Evolutionary conservation across 192 early-diverging fungal species (phyloP), one percentile per base, ranked within the genome.

Genomic region (Backusella liffmaniae): DNA sequence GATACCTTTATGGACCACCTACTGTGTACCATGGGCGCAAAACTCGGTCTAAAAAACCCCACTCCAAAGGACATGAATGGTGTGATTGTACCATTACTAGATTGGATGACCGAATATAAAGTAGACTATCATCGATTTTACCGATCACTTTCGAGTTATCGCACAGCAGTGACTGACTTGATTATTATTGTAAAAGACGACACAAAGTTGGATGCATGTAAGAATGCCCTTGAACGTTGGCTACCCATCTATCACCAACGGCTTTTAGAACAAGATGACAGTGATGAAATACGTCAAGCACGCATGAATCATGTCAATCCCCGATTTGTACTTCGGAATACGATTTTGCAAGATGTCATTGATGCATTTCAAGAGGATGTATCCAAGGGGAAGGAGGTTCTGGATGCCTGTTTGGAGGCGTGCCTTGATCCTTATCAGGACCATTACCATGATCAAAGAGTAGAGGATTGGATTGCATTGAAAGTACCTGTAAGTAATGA

Each of bases 51-150:
- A 35, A 69, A 4, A 29, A 66, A 4, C 15, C 66, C 4, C 21
- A 5, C 72, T 70, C 0, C 70, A 77, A n/a, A 70, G 66, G n/a
- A 79, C 77, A 62, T 91, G 44, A 84, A 84, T 0, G 72, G 49
- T 15, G 74, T 90, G 0, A 79, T 94, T 4, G 81, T 92, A 36
- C 95, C 95, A 26, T 84, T 91, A 7, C 76, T 96, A 53, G 82
- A 88, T 4, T 86, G 93, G 78, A 78, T 94, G 74, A 83, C 84
- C 6, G 85, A 87, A 26, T 85, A 89, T 8, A 72, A 81, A 32
- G 84, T 91, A 1, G 95, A 97, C 77, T 96, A 94, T 72, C 89
- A 92, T 1, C 76, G 86, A 72, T 92, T 95, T 76, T 92, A 94
- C 84, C 85, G 96, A 29, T 68, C 86, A 0, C 78, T 97, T 10